Base-by-base conservation (phyloP, 2,329 filamentous ascomycete genomes). In the Neospermospora avenae region DNA sequence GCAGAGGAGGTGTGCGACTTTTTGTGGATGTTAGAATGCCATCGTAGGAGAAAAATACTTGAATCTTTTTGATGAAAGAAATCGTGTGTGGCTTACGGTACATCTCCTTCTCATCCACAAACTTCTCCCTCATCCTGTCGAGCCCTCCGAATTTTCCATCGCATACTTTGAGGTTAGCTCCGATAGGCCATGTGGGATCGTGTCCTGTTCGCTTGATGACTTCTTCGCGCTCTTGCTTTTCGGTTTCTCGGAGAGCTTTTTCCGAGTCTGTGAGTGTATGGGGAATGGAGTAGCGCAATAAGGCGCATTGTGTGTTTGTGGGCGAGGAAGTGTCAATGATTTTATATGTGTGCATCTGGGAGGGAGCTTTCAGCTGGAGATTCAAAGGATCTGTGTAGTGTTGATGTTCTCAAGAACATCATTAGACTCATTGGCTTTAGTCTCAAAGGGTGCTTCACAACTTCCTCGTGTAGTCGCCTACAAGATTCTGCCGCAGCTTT, bases 1-100 rank as follows among this genome's bases (percentile, higher is more conserved):
- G 44, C 65, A 71, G 11, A 78, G 68, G 5, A 78, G 65, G 11
- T 73, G 70, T 7, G 76, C 71, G 4, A 73, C 75, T 77, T 48
- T 11, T 16, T 42, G 39, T n/a, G n/a, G 1, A 11, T 42, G 37
- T n/a, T 16, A n/a, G 37, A n/a, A n/a, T 6, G 10, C 4, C 39
- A 24, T 18, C 16, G 20, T 20, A 54, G 10, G 20, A 41, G 34
- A 8, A 37, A n/a, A n/a, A n/a, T n/a, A n/a, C n/a, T n/a, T n/a
- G n/a, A n/a, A n/a, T n/a, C n/a, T n/a, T n/a, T n/a, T n/a, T n/a
- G n/a, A n/a, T n/a, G n/a, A n/a, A n/a, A n/a, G n/a, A n/a, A n/a
- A n/a, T n/a, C n/a, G n/a, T n/a, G n/a, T n/a, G n/a, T n/a, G n/a
- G n/a, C n/a, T n/a, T 59, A 76, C 74, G 69, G 63, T 76, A 70